phyloP scores from a whole-genome alignment of 2,329 filamentous ascomycete species.

The Penicillium sp. region DNA sequence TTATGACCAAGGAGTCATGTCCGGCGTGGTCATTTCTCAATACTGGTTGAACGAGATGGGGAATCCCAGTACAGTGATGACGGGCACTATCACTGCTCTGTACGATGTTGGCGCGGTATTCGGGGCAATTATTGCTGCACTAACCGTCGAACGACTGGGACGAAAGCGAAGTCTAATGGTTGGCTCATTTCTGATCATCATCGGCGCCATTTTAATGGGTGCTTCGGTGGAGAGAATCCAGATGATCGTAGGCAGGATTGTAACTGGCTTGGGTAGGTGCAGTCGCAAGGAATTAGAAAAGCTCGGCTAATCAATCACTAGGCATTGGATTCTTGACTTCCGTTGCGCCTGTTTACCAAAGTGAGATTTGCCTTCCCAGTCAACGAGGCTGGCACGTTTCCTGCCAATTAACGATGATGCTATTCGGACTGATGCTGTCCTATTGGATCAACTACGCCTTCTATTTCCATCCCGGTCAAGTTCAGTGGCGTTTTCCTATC shows the following conservation, averaged over 20 bases:
- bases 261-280: constrained; percentile 24
- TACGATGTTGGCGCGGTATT: constrained; percentile 29
- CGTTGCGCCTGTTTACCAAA: constrained; percentile 29
- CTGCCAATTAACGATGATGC: constrained; percentile 25
- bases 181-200: constrained; percentile 20
- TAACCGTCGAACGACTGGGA: constrained; percentile 26
- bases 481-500: constrained; percentile 27
- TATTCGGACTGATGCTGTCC: constrained; percentile 21
- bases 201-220: constrained; percentile 25
- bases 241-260: constrained; percentile 26
- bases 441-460: constrained; percentile 27
- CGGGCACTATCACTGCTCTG: constrained; percentile 31
- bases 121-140: constrained; percentile 26
- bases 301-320: not conserved
- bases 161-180: constrained; percentile 26
- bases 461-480: constrained; percentile 21
- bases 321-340: constrained; percentile 24
- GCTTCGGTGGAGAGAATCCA: constrained; percentile 12
- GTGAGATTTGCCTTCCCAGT: constrained; percentile 23
- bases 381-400: constrained; percentile 30
- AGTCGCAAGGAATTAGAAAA: not conserved
- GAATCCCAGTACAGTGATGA: constrained; percentile 21
- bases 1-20: constrained; percentile 29
- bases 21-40: constrained; percentile 26
- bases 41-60: constrained; percentile 28